A percentile compares a stretch with the other conserved stretches of the same genome.
These are phyloP conservation scores for Arabidopsis lyrata DNA, from an alignment of 441 rosid species.

Conservation along the genomic window DNA sequence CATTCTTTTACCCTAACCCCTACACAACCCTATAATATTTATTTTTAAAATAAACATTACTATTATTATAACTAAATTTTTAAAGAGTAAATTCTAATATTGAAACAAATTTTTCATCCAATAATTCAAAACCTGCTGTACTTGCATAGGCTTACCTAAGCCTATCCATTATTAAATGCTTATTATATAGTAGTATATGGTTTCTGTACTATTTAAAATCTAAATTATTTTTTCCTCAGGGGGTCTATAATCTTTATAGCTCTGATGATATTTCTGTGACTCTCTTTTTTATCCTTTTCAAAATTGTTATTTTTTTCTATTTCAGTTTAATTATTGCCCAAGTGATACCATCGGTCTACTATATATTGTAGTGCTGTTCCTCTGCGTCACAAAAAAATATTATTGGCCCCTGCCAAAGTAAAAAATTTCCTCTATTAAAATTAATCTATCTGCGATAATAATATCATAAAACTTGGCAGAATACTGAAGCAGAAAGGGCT, in stretches of 20 bases:
- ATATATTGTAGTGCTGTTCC: constrained; percentile 34
- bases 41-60: not conserved
- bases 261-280: constrained; percentile 40
- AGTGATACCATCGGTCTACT: constrained; percentile 43
- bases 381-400: constrained; percentile 33
- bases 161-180: constrained; percentile 41
- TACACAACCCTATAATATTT: constrained; percentile 20
- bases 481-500: constrained; percentile 12
- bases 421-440: not conserved
- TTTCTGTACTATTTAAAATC: constrained; percentile 33
- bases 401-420: constrained; percentile 31
- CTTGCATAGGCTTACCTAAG: constrained; percentile 46
- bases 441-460: not conserved
- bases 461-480: constrained; percentile 17
- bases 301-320: constrained; percentile 27
- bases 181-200: constrained; percentile 26
- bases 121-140: constrained; percentile 45
- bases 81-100: not conserved
- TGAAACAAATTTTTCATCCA: constrained; percentile 39
- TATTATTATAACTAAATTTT: no score
- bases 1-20: constrained; percentile 43
- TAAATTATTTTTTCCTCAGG: constrained; percentile 25
- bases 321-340: constrained; percentile 42
- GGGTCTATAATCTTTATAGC: constrained; percentile 34
- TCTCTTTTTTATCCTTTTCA: constrained; percentile 8